These are phyloP conservation scores for Phytophthora pini DNA, from an alignment of 352 stramenopile genomes.

Conservation along the genomic window DNA sequence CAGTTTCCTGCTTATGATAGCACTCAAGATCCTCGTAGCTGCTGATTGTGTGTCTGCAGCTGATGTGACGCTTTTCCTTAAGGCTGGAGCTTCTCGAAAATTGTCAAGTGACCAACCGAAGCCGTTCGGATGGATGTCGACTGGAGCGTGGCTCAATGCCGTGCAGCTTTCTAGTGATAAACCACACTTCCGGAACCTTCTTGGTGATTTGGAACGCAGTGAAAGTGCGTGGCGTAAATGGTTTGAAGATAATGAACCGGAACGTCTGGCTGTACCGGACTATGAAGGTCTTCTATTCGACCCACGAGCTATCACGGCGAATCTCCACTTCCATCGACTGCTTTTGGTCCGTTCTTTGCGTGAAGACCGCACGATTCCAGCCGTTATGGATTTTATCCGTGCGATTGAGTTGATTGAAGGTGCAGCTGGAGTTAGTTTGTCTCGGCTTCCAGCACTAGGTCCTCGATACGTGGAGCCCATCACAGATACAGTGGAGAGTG, in stretches of 20 bases:
- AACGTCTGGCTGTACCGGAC: conserved; percentile 64
- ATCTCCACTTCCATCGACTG: conserved; percentile 74
- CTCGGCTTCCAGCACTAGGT: conserved; percentile 61
- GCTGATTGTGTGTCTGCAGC: conserved; percentile 55
- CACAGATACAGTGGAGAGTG: conserved; percentile 76
- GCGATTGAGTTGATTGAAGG: conserved; percentile 69
- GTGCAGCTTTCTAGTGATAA: conserved; percentile 77
- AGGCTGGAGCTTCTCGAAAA: conserved; percentile 72
- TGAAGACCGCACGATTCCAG: conserved; percentile 80
- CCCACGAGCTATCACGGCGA: conserved; percentile 62
- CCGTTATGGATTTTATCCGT: conserved; percentile 69
- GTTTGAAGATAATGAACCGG: conserved; percentile 85
- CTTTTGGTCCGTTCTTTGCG: conserved; percentile 71
- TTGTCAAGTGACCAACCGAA: conserved; percentile 72
- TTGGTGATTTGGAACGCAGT: conserved; percentile 72
- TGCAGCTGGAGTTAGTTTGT: conserved; percentile 31
- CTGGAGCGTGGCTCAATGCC: conserved; percentile 69
- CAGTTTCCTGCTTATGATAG: conserved; percentile 75
- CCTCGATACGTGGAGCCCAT: conserved; percentile 67
- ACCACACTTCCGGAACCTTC: conserved; percentile 63
- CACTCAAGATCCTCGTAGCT: conserved; percentile 80
- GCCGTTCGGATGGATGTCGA: conserved; percentile 76
- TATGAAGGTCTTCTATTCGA: conserved; percentile 78
- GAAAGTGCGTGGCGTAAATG: conserved; percentile 76
- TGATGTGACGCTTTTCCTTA: conserved; percentile 78